Evolutionary conservation across 768 basidiomycete genomes (phyloP).

Genomic region (Exsudoporus frostii): DNA sequence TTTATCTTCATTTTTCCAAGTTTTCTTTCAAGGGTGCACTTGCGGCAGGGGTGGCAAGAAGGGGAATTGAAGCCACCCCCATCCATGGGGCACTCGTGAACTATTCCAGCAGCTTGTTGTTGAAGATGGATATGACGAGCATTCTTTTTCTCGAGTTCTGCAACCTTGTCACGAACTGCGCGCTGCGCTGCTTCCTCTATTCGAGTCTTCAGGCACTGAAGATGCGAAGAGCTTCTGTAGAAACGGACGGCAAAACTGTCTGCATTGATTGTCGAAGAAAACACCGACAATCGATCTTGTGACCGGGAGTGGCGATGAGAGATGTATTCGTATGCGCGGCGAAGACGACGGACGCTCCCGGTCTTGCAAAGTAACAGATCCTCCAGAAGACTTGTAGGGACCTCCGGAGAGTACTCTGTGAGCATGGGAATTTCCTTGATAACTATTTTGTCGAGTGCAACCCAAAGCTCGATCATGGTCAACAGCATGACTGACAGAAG

Average conservation of each 20-base stretch:
- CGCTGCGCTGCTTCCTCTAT: conserved; percentile 31
- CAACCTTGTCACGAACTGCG: conserved; percentile 22
- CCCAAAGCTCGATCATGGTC: conserved; percentile 35
- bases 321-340: conserved; percentile 32
- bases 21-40: conserved; percentile 25
- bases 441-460: conserved; percentile 32
- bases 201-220: conserved; percentile 23
- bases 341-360: conserved; percentile 28
- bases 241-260: conserved; percentile 35
- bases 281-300: conserved; percentile 31
- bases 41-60: conserved; percentile 17
- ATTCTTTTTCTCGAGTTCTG: conserved; percentile 28
- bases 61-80: neutral
- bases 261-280: conserved; percentile 17
- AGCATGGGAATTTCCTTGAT: conserved; percentile 27
- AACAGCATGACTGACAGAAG: conserved; percentile 42
- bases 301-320: conserved; percentile 24
- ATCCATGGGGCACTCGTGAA: conserved; percentile 4
- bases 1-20: conserved; percentile 27
- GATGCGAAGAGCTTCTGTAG: conserved; percentile 24
- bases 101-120: neutral
- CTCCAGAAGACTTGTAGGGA: conserved; percentile 27
- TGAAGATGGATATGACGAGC: conserved; percentile 17
- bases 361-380: conserved; percentile 30
- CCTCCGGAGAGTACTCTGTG: conserved; percentile 33